These are phyloP conservation scores for Xylaria cubensis DNA, from an alignment of 495 filamentous ascomycete species.

Conservation along the genomic window DNA sequence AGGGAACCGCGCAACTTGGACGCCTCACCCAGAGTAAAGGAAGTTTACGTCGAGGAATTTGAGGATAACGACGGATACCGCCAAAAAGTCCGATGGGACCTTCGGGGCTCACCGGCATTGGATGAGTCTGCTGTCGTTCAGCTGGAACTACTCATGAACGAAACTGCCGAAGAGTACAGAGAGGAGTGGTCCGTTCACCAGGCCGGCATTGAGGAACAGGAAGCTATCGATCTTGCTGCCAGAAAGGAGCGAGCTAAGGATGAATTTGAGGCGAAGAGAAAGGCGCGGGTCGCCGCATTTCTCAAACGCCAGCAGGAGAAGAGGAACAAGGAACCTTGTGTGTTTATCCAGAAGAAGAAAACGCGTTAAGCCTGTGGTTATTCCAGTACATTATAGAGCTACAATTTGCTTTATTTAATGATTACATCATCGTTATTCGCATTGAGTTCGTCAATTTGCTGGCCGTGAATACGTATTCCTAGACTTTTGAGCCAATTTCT, in stretches of 20 bases:
- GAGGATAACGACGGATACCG: slow-evolving; percentile 5
- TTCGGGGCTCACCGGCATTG: not conserved
- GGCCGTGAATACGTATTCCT: no score
- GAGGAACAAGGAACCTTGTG: not conserved
- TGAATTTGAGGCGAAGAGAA: not conserved
- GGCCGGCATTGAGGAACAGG: slow-evolving; percentile 3
- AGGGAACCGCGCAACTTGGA: not conserved
- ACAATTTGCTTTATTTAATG: not conserved
- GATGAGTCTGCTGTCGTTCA: not conserved
- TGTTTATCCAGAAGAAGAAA: not conserved
- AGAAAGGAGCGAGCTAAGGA: not conserved
- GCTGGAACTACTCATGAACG: not conserved
- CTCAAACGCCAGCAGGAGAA: not conserved
- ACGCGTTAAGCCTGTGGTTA: not conserved
- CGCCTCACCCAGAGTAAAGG: not conserved
- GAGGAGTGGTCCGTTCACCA: not conserved
- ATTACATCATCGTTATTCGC: not conserved
- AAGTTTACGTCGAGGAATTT: not conserved
- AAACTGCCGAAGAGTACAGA: not conserved
- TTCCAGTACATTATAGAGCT: not conserved
- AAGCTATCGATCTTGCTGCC: not conserved
- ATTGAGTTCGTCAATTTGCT: no score
- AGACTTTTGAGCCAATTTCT: no score
- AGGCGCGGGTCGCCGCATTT: not conserved
- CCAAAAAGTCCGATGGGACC: not conserved